A percentile compares a stretch with the other conserved stretches of the same genome.
Conservation (phyloP, 2,329 filamentous ascomycete genomes). For the Rhynchosporium graminicola region DNA sequence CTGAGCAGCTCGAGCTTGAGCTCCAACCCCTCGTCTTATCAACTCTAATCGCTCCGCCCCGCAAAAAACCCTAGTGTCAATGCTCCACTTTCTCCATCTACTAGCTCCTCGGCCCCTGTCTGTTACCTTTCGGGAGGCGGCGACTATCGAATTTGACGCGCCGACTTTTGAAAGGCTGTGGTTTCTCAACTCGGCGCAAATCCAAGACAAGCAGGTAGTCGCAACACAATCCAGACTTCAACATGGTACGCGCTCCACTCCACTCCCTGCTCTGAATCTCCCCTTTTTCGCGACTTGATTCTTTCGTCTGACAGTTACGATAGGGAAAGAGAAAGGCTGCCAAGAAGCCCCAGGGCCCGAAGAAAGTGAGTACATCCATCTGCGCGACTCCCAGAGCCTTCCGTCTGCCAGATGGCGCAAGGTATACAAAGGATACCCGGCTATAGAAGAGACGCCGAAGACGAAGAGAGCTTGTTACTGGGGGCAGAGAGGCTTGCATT, state of each 20-base stretch:
- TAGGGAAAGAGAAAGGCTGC: conserved; percentile 94
- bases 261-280: no score
- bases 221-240: neutral
- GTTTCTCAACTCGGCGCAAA: neutral
- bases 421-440: neutral
- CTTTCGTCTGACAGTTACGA: neutral
- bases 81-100: neutral
- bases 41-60: conserved; percentile 6
- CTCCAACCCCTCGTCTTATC: conserved; percentile 8
- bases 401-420: no score
- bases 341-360: conserved; percentile 76
- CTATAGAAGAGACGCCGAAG: neutral
- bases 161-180: neutral
- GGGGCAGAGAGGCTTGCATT: no score
- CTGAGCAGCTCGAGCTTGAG: no score
- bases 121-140: neutral
- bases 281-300: no score
- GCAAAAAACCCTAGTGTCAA: neutral
- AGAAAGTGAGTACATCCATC: conserved; percentile 61
- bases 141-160: conserved; percentile 13
- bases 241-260: conserved; percentile 13
- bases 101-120: neutral
- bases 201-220: neutral
- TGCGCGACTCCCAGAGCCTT: no score
- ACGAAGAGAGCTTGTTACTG: neutral